Base-by-base conservation (phyloP, 1,284 basidiomycete genomes). In the Pisolithus thermaeus region DNA sequence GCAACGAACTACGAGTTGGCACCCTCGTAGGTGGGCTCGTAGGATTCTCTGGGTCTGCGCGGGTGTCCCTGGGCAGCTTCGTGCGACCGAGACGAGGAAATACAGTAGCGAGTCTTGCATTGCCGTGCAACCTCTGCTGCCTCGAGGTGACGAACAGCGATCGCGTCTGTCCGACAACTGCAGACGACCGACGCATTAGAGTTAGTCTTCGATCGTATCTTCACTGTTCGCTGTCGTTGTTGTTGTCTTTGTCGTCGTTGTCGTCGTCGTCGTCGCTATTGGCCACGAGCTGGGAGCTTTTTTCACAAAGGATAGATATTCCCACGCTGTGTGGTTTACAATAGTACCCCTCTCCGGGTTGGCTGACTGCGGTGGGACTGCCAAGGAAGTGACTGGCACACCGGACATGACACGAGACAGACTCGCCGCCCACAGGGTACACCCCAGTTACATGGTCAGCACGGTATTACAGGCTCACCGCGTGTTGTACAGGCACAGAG, bases 1-100 rank as follows among this genome's bases (percentile, higher is more conserved):
- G 65, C 4, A 68, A 70, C 4, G 66, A 65, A 22, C 69, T 60
- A 45, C 70, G 71, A 58, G 63, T 69, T 38, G 64, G 61, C 28
- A 70, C 65, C 20, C 61, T 65, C 45, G 68, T 61, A 2, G 63
- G 52, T 18, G 61, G 53, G 12, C 51, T 56, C 35, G 59, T 49
- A 4, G 62, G 50, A 44, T n/a, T 52, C 48, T 51, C 28, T 37
- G 51, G 47, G 40, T 18, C 55, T 44, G 44, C 6, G 27, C 40
- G 37, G 9, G 44, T 45, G 50, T 63, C 64, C 40, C 62, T 63
- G 1, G 63, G 59, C 1, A 59, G 37, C 36, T 52, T 64, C 45
- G 63, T 52, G 48, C 65, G 61, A 2, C 58, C 63, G 28, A 66
- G 61, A 7, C 52, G 44, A 9, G 54, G 45, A 11, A 60, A 28